phyloP scores from a whole-genome alignment of 208 protist genomes.

The Zelonia costaricensis region DNA sequence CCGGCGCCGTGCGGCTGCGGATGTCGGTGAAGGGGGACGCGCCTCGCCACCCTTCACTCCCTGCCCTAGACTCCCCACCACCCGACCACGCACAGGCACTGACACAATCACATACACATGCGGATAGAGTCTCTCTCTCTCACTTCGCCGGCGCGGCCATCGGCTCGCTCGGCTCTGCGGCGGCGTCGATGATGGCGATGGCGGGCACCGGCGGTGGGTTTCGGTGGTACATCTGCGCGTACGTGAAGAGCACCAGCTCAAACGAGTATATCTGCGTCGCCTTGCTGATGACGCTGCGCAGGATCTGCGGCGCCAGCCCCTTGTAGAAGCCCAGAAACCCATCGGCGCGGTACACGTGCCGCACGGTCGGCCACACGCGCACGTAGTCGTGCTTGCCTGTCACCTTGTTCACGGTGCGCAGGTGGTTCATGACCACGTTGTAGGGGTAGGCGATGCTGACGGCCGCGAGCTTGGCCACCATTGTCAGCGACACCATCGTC shows the following conservation, averaged over 20 bases:
- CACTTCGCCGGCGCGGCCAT: not conserved
- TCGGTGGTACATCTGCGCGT: slow-evolving; percentile 37
- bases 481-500: slow-evolving; percentile 81
- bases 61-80: too few species aligned
- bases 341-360: slow-evolving; percentile 73
- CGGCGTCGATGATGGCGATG: slow-evolving; percentile 13
- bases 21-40: too few species aligned
- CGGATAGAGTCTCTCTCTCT: too few species aligned
- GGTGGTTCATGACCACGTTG: slow-evolving; percentile 91
- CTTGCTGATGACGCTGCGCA: slow-evolving; percentile 86
- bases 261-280: slow-evolving; percentile 89
- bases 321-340: slow-evolving; percentile 91
- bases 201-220: slow-evolving; percentile 8
- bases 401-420: slow-evolving; percentile 83
- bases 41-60: too few species aligned
- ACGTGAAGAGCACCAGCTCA: slow-evolving; percentile 84
- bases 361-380: slow-evolving; percentile 57
- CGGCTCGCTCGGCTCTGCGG: not conserved
- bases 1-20: too few species aligned
- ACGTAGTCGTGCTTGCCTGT: slow-evolving; percentile 81
- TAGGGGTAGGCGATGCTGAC: slow-evolving; percentile 85
- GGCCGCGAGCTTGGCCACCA: slow-evolving; percentile 76
- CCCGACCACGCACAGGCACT: too few species aligned
- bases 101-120: too few species aligned
- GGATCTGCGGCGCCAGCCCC: slow-evolving; percentile 79